Evolutionary conservation across 140 eudicot species (phyloP).

Genomic region (Ambrosia hybrid): DNA sequence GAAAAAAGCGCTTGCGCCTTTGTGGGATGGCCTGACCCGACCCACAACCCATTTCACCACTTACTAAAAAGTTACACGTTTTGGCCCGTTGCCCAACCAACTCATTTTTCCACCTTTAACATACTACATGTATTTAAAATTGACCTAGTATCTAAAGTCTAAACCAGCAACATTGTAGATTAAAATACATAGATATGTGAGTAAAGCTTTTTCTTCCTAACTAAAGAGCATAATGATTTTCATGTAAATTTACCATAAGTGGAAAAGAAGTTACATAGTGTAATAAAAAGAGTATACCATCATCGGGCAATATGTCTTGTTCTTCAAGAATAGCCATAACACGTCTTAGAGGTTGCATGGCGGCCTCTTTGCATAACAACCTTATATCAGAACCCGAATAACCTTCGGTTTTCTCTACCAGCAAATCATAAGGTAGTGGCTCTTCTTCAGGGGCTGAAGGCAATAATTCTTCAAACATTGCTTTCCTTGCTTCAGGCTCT

Average conservation of each 20-base stretch:
- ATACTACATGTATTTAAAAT: background rate
- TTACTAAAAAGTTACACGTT: background rate
- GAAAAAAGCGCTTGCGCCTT: background rate
- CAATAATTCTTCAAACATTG: conserved; percentile 84
- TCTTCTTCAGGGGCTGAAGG: conserved; percentile 52
- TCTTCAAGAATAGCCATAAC: conserved; percentile 74
- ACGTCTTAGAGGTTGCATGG: conserved; percentile 97
- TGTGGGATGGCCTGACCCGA: background rate
- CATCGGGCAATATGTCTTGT: conserved; percentile 75
- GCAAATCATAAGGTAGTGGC: conserved; percentile 66
- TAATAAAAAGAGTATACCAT: conserved; percentile 49
- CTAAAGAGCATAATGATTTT: background rate
- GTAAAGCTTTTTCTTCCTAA: background rate
- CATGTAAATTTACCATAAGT: conserved; percentile 5
- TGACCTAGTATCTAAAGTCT: background rate
- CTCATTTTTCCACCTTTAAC: no score
- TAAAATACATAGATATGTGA: background rate
- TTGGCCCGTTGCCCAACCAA: background rate
- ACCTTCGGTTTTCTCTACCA: conserved; percentile 90
- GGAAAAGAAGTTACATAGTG: background rate
- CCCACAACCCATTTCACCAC: background rate
- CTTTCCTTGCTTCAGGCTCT: conserved; percentile 89
- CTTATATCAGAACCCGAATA: conserved; percentile 95
- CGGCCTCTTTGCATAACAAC: conserved; percentile 92
- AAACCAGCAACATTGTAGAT: background rate